A percentile compares a stretch with the other conserved stretches of the same genome.
Evolutionary conservation across 2,329 filamentous ascomycete genomes (phyloP).

Genomic region (Aspergillus carbonarius): DNA sequence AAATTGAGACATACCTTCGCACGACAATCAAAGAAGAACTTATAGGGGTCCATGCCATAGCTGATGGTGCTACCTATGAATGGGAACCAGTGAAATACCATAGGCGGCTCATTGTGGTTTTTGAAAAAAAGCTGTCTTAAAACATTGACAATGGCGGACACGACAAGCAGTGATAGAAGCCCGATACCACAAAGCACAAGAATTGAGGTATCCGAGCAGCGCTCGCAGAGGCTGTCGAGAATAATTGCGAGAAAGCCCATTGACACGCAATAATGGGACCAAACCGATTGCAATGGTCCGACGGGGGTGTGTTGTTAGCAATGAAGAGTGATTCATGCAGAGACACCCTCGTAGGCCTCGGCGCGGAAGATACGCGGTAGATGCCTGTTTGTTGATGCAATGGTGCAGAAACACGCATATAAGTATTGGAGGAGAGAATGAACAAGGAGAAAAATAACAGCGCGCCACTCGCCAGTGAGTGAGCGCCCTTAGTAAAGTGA

Average conservation of each 20-base stretch:
- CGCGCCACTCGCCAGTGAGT: not conserved
- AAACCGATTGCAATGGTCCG: not conserved
- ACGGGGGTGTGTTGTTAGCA: not conserved
- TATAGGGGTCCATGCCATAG: constrained; percentile 83
- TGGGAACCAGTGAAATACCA: constrained; percentile 65
- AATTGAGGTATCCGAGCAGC: constrained; percentile 47
- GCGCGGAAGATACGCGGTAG: not conserved
- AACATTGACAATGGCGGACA: constrained; percentile 74
- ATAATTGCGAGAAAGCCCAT: constrained; percentile 56
- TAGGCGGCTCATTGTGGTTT: constrained; percentile 73
- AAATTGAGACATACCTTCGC: constrained; percentile 61
- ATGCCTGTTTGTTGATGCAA: not conserved
- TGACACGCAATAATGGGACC: constrained; percentile 6
- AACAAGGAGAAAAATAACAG: not conserved
- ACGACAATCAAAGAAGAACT: constrained; percentile 64
- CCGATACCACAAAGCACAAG: constrained; percentile 48
- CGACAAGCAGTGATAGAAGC: constrained; percentile 49
- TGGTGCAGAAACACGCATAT: not conserved
- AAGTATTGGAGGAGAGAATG: not conserved
- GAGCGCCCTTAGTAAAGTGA: not conserved
- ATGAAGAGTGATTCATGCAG: constrained; percentile 10
- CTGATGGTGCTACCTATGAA: constrained; percentile 86
- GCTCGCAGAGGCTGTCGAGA: constrained; percentile 46
- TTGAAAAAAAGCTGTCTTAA: constrained; percentile 74
- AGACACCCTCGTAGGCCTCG: constrained; percentile 11